phyloP scores from a whole-genome alignment of 2,329 filamentous ascomycete species.

The Anisogramma anomala region DNA sequence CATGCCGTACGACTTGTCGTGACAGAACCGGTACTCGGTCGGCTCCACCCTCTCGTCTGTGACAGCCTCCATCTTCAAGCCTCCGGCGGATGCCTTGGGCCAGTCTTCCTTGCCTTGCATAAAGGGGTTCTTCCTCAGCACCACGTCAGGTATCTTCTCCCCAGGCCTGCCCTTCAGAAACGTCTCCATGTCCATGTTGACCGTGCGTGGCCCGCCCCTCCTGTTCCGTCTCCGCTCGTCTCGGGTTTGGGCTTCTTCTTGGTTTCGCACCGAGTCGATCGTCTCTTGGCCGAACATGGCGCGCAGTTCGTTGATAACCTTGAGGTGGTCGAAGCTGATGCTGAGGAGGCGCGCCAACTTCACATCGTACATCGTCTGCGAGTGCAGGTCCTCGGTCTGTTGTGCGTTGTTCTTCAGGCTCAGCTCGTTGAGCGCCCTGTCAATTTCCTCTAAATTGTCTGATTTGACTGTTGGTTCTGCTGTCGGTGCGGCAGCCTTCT shows the following conservation, averaged over 20 bases:
- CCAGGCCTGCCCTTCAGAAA: slow-evolving; percentile 44
- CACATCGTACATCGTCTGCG: slow-evolving; percentile 16
- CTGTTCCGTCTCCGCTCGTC: slow-evolving; percentile 31
- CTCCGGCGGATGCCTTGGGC: slow-evolving; percentile 68
- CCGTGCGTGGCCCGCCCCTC: slow-evolving; percentile 4
- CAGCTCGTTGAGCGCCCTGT: slow-evolving; percentile 40
- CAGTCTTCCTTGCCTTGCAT: slow-evolving; percentile 80
- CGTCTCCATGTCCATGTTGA: slow-evolving; percentile 41
- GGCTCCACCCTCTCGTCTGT: slow-evolving; percentile 36
- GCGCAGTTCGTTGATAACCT: slow-evolving; percentile 84
- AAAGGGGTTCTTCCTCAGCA: slow-evolving; percentile 68
- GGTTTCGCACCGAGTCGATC: slow-evolving; percentile 41
- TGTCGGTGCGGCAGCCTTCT: slow-evolving; percentile 26
- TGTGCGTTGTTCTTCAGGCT: slow-evolving; percentile 23
- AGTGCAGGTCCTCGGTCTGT: slow-evolving; percentile 8
- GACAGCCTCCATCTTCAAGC: slow-evolving; percentile 65
- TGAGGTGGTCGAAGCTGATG: slow-evolving; percentile 58
- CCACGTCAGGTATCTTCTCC: slow-evolving; percentile 57
- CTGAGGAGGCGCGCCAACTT: slow-evolving; percentile 27
- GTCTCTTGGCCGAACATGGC: slow-evolving; percentile 44
- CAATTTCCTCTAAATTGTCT: slow-evolving; percentile 42
- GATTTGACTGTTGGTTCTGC: slow-evolving; percentile 13
- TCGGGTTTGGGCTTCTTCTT: slow-evolving; percentile 34
- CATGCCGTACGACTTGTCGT: slow-evolving; percentile 61
- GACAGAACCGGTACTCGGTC: slow-evolving; percentile 65